Evolutionary conservation across 192 early-diverging fungal genomes (phyloP).

Genomic region (Tieghemiomyces parasiticus): DNA sequence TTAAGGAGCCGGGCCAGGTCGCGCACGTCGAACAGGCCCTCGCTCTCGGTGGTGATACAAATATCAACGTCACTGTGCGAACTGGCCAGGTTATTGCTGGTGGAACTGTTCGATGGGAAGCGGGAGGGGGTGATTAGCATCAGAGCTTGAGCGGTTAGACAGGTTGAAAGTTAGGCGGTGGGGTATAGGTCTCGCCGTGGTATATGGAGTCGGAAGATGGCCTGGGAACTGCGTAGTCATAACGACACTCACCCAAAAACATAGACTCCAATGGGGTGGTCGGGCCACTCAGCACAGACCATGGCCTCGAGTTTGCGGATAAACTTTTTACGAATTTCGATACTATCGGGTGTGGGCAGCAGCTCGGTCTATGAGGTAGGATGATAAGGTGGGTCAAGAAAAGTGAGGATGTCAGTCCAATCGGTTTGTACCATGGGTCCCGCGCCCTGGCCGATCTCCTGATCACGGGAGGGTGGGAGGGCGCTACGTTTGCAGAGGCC

Average conservation of each 20-base stretch:
- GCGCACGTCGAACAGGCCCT: constrained; percentile 57
- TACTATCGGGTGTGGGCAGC: constrained; percentile 51
- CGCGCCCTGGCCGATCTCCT: constrained; percentile 12
- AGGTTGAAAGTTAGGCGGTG: background rate
- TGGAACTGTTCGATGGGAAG: constrained; percentile 54
- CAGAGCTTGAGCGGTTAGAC: background rate
- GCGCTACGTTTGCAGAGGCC: background rate
- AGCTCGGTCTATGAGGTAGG: constrained; percentile 19
- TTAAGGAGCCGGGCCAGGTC: constrained; percentile 54
- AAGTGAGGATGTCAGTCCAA: background rate
- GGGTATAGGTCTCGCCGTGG: background rate
- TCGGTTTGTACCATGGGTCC: background rate
- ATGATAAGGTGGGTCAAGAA: background rate
- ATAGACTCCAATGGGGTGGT: constrained; percentile 55
- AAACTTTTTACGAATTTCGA: constrained; percentile 43
- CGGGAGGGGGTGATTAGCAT: background rate
- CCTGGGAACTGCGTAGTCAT: background rate
- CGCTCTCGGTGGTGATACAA: constrained; percentile 75
- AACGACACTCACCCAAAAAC: constrained; percentile 60
- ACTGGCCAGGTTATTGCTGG: constrained; percentile 77
- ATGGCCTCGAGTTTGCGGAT: constrained; percentile 70
- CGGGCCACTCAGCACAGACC: constrained; percentile 68
- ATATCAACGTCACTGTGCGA: constrained; percentile 79
- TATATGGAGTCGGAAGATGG: background rate
- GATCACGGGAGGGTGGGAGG: background rate